Base-by-base conservation (phyloP, 345 rosid species). In the Acer campestre region DNA sequence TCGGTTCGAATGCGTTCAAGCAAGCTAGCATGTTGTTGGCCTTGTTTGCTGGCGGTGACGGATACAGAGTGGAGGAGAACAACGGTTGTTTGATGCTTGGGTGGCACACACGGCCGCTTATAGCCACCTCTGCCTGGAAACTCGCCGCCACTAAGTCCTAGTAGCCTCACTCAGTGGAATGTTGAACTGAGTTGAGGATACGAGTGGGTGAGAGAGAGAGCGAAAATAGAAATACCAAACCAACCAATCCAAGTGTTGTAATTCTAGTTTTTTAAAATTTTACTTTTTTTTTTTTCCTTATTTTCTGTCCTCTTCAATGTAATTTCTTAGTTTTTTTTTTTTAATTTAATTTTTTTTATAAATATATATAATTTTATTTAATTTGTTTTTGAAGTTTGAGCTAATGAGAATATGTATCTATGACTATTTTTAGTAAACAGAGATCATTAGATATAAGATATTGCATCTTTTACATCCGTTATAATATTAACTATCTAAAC, bases 51-150 rank as follows among this genome's bases (percentile, higher is more conserved):
- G 97, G 98, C 46, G 99, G 93, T 3, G 94, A 92, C 23, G 99
- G 99, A 18, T 96, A 92, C 25, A 82, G 88, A 44, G 99, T 96
- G 62, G 99, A 96, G 75, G 99, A 96, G 76, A 89, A 85, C 65
- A 82, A 82, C 10, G 99, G 99, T 17, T 87, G 97, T 69, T 78
- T 96, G 48, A 89, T 91, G 91, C 95, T 96, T 11, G 99, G 97
- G 49, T 96, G 99, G 99, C 98, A 96, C 73, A 91, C 94, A 0
- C 79, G 97, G 80, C 92, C 97, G 56, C 95, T 96, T 7, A 94
- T 96, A 29, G 86, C 98, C 68, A 89, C 99, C 62, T 94, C 98
- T 14, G 98, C 99, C 0, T 96, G 99, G 99, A 88, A 79, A 63
- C 82, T 84, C 48, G 81, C 82, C 71, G 64, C 68, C 63, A 48